A percentile compares a stretch with the other conserved stretches of the same genome.
These are phyloP conservation scores for Infundibulicybe gibba DNA, from an alignment of 768 basidiomycete species.

Conservation along the genomic window DNA sequence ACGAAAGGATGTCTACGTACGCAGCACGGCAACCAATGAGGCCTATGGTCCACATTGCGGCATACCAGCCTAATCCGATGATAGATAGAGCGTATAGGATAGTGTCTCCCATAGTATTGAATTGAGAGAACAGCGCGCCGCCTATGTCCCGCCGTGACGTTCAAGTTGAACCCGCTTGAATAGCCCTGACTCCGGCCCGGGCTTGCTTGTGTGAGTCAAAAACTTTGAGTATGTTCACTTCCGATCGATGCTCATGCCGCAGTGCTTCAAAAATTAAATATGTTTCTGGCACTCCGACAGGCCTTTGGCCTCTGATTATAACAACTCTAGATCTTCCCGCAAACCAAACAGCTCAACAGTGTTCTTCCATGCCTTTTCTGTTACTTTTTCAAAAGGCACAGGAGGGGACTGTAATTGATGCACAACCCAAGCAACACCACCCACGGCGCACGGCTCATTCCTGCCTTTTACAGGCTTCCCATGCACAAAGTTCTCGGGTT, in stretches of 20 bases:
- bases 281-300: too few species aligned
- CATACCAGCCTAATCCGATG: constrained; percentile 58
- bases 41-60: constrained; percentile 58
- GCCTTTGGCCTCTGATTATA: too few species aligned
- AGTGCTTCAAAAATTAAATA: too few species aligned
- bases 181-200: too few species aligned
- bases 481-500: constrained; percentile 53
- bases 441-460: constrained; percentile 67
- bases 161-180: too few species aligned
- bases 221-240: too few species aligned
- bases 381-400: constrained; percentile 49
- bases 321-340: constrained; percentile 21
- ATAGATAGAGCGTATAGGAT: constrained; percentile 19
- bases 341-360: constrained; percentile 58
- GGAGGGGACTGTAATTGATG: constrained; percentile 33
- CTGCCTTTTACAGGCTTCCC: constrained; percentile 72
- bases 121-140: too few species aligned
- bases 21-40: constrained; percentile 66
- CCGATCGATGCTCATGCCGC: too few species aligned
- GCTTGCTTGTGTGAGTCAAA: too few species aligned
- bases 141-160: too few species aligned
- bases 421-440: constrained; percentile 73
- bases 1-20: constrained; percentile 38
- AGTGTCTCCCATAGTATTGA: too few species aligned
- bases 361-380: constrained; percentile 59